These are phyloP conservation scores for Priceomyces fermenticarens DNA, from an alignment of 805 yeast species.

Conservation along the genomic window DNA sequence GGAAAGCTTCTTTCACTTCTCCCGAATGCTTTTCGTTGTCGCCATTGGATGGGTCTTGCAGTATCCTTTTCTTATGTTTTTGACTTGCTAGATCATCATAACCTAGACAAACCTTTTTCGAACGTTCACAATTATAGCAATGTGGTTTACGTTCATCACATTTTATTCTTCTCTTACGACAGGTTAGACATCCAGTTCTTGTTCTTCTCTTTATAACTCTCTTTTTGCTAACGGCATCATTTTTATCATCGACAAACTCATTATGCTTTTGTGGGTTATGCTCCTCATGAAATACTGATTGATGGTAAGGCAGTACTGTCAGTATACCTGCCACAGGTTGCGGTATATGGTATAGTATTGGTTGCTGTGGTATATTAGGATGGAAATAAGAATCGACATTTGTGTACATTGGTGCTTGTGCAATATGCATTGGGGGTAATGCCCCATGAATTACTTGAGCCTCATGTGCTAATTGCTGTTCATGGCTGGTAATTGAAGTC, in stretches of 20 bases:
- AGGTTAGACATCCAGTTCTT: slow-evolving; percentile 72
- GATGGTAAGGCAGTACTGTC: slow-evolving; percentile 4
- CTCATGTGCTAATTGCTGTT: neutral
- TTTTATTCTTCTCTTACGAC: slow-evolving; percentile 67
- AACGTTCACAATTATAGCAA: slow-evolving; percentile 65
- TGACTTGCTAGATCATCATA: slow-evolving; percentile 40
- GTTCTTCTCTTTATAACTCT: slow-evolving; percentile 58
- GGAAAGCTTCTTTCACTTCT: slow-evolving; percentile 1
- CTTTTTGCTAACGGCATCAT: slow-evolving; percentile 32
- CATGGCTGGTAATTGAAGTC: neutral
- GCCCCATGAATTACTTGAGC: neutral
- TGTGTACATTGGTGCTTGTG: slow-evolving; percentile 2
- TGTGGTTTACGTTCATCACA: slow-evolving; percentile 74
- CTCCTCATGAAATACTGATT: slow-evolving; percentile 7
- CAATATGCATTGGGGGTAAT: slow-evolving; percentile 1
- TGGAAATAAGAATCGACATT: slow-evolving; percentile 5
- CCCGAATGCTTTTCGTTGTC: neutral
- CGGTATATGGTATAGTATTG: slow-evolving; percentile 3
- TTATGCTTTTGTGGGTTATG: slow-evolving; percentile 7
- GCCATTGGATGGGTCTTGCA: neutral
- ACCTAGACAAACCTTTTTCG: slow-evolving; percentile 65
- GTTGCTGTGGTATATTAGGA: slow-evolving; percentile 5
- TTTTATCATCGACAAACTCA: slow-evolving; percentile 20
- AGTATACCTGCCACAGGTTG: slow-evolving; percentile 1
- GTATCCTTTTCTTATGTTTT: slow-evolving; percentile 4